A percentile compares a stretch with the other conserved stretches of the same genome.
These are phyloP conservation scores for Thelephora ganbajun DNA, from an alignment of 768 basidiomycete genomes.

Conservation along the genomic window DNA sequence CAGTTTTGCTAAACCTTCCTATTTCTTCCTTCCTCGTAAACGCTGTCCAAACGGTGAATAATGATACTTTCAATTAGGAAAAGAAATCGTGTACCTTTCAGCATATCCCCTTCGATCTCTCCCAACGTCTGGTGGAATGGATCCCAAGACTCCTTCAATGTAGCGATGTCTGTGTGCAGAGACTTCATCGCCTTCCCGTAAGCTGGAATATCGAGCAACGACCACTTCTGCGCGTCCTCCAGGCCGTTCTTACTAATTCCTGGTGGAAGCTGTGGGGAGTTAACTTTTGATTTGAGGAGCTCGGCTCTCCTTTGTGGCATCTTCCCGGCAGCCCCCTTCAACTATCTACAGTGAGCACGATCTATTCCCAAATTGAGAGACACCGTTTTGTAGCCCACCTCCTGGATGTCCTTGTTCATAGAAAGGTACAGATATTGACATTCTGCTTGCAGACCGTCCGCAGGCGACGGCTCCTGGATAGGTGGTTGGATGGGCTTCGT, in stretches of 20 bases:
- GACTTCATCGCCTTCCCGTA: constrained; percentile 35
- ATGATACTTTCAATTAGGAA: neutral
- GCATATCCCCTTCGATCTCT: constrained; percentile 48
- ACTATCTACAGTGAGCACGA: constrained; percentile 19
- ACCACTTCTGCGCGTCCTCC: constrained; percentile 35
- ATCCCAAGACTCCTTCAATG: constrained; percentile 28
- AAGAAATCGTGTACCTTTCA: constrained; percentile 37
- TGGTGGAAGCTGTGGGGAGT: constrained; percentile 7
- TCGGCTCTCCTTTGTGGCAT: constrained; percentile 22
- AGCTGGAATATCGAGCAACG: constrained; percentile 32
- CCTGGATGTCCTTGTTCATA: constrained; percentile 39
- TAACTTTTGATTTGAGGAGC: constrained; percentile 23
- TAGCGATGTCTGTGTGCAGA: constrained; percentile 36
- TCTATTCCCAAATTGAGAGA: neutral
- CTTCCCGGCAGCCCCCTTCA: constrained; percentile 25
- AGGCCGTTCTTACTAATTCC: constrained; percentile 30
- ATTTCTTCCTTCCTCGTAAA: constrained; percentile 78
- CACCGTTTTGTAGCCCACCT: constrained; percentile 40
- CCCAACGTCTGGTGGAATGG: constrained; percentile 29
- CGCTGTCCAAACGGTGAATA: constrained; percentile 27
- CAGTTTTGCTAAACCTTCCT: constrained; percentile 62
- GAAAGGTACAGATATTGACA: constrained; percentile 33
- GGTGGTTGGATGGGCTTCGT: neutral
- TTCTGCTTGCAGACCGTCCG: constrained; percentile 55
- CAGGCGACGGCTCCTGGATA: neutral